A percentile compares a stretch with the other conserved stretches of the same genome.
These are phyloP conservation scores for Candida buenavistaensis DNA, from an alignment of 1,139 yeast genomes.

Conservation along the genomic window DNA sequence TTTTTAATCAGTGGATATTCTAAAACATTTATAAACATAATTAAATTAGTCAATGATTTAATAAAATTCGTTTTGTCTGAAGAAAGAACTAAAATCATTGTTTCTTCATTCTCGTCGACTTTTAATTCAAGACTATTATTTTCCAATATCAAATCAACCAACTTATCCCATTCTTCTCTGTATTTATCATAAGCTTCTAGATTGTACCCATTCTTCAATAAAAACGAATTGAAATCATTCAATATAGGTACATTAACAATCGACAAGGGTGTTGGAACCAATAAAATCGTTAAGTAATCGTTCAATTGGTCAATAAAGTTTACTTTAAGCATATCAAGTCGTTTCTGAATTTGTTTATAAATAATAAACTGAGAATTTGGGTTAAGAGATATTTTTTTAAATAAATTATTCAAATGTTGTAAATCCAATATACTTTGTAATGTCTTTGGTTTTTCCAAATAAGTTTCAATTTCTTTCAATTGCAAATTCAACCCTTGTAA, in stretches of 20 bases:
- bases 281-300: constrained; percentile 16
- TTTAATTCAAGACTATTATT: constrained; percentile 13
- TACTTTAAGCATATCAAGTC: constrained; percentile 8
- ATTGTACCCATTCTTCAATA: constrained; percentile 13
- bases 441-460: constrained; percentile 13
- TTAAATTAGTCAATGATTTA: constrained; percentile 27
- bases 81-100: constrained; percentile 1
- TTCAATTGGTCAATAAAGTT: constrained; percentile 19
- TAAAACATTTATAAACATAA: constrained; percentile 30
- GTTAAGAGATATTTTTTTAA: constrained; percentile 7
- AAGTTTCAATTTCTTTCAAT: constrained; percentile 21
- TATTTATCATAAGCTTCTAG: constrained; percentile 11
- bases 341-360: constrained; percentile 11
- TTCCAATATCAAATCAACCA: constrained; percentile 12
- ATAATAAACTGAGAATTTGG: constrained; percentile 10
- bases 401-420: constrained; percentile 14
- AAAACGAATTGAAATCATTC: constrained; percentile 15
- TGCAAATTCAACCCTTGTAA: constrained; percentile 24
- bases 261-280: constrained; percentile 24
- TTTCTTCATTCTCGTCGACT: constrained; percentile 15
- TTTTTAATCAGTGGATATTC: constrained; percentile 24
- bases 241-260: constrained; percentile 16
- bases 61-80: constrained; percentile 7
- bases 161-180: constrained; percentile 14
- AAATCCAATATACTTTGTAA: constrained; percentile 14